A percentile compares a stretch with the other conserved stretches of the same genome.
Evolutionary conservation across 2,329 filamentous ascomycete species (phyloP).

Genomic region (Claviceps sorghi): DNA sequence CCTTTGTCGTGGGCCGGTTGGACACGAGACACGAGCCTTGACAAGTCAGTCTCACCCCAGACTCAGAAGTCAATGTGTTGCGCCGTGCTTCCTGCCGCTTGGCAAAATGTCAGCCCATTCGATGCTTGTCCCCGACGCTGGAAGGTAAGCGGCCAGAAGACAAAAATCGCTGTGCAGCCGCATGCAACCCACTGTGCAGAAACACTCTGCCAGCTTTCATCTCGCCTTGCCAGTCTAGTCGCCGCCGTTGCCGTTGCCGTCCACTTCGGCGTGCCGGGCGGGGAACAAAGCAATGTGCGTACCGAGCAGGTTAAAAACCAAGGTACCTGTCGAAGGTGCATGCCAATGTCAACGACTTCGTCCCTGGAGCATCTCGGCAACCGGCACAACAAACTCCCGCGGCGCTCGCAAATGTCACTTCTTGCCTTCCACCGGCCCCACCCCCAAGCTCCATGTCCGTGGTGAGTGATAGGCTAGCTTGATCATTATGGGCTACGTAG

Average conservation of each 20-base stretch:
- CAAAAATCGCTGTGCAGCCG: no score
- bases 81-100: background rate
- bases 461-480: background rate
- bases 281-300: no score
- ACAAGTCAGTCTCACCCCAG: background rate
- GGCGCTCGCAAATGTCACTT: slow-evolving; percentile 5
- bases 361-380: background rate
- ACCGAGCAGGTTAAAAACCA: no score
- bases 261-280: no score
- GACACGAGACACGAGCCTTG: background rate
- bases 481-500: slow-evolving; percentile 3
- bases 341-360: no score
- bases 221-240: no score
- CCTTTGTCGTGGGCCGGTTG: background rate
- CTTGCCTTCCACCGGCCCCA: background rate
- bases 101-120: background rate
- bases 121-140: background rate
- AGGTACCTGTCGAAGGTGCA: no score
- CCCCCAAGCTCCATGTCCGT: background rate
- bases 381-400: slow-evolving; percentile 7
- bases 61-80: background rate
- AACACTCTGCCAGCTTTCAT: no score
- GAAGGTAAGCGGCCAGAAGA: background rate
- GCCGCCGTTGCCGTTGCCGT: no score
- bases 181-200: no score